Base-by-base conservation (phyloP, 768 basidiomycete genomes). In the Serendipita sp. region DNA sequence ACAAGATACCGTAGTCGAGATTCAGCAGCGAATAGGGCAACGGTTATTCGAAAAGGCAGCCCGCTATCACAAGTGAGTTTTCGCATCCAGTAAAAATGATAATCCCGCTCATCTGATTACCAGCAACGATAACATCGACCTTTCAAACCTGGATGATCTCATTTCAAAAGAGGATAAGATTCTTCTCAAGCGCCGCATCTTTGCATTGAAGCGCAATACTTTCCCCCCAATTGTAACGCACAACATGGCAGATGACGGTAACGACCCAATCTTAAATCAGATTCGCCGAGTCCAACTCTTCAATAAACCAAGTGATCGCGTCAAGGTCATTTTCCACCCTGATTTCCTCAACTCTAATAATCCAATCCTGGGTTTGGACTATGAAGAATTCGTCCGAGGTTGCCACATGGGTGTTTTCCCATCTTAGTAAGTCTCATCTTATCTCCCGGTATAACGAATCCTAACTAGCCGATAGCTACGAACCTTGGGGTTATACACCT, bases 381-480 rank as follows among this genome's bases (percentile, higher is more conserved):
- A 99, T 73, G 96, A 99, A 74, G 96, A 99, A 76, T 99, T 99
- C 71, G 96, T 98, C 44, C 80, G 96, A 68, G 96, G 96, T 1
- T 97, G 95, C 72, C 96, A 99, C 78, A 77, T 99, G 58, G 96
- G 96, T 56, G 95, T 99, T 45, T 99, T 99, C 82, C 95, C 96
- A 1, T 91, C 88, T 68, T 98, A 97, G 56, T 60, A 38, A 68
- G 56, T 51, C n/a, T 0, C n/a, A 8, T 51, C 8, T n/a, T 18
- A 8, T 7, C 48, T 32, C 48, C n/a, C 48, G 5, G 48, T 8
- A 18, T 8, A 5, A n/a, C 0, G n/a, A 5, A 41, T 41, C 41
- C 8, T n/a, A 18, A 8, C 8, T 4, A 28, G 37, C 16, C 11
- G n/a, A n/a, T n/a, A 60, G 56, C 72, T 97, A 96, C 72, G 90